Percentiles rank a stretch among this genome's conserved stretches.
Evolutionary conservation across 2,329 filamentous ascomycete species (phyloP).

Genomic region (Colletotrichum viniferum): DNA sequence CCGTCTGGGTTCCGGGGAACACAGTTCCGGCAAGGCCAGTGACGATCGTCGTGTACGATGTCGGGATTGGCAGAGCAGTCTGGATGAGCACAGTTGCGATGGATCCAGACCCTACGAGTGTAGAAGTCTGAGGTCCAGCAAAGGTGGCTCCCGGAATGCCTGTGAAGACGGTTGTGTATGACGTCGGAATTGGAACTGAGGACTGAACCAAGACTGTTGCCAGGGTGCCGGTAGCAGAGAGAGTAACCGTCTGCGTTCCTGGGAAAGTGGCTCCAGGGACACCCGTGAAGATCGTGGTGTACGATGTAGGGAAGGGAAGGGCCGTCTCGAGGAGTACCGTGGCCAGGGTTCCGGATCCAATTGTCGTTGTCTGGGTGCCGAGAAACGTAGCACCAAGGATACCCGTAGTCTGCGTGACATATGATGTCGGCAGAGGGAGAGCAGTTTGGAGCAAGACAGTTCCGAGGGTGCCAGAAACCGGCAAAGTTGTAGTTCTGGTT

Average conservation of each 20-base stretch:
- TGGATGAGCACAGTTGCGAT: neutral
- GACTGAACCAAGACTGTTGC: neutral
- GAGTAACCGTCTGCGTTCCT: neutral
- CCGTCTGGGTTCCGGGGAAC: neutral
- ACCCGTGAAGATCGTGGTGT: neutral
- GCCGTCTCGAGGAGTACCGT: constrained; percentile 3
- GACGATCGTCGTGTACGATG: neutral
- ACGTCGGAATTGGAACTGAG: neutral
- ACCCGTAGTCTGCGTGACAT: neutral
- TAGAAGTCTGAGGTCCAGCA: neutral
- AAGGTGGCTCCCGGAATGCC: neutral
- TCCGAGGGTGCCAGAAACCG: neutral
- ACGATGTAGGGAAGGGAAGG: neutral
- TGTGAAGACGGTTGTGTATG: neutral
- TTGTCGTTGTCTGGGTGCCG: neutral
- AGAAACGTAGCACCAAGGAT: neutral
- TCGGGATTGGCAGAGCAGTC: neutral
- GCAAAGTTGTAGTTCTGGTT: neutral
- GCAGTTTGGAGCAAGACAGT: neutral
- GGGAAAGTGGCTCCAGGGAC: neutral
- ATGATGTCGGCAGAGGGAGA: neutral
- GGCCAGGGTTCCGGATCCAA: neutral
- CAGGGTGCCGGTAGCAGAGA: neutral
- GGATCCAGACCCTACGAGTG: neutral
- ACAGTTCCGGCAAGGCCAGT: neutral